phyloP scores from a whole-genome alignment of 1,284 basidiomycete species.

The Cystobasidium pallidum region DNA sequence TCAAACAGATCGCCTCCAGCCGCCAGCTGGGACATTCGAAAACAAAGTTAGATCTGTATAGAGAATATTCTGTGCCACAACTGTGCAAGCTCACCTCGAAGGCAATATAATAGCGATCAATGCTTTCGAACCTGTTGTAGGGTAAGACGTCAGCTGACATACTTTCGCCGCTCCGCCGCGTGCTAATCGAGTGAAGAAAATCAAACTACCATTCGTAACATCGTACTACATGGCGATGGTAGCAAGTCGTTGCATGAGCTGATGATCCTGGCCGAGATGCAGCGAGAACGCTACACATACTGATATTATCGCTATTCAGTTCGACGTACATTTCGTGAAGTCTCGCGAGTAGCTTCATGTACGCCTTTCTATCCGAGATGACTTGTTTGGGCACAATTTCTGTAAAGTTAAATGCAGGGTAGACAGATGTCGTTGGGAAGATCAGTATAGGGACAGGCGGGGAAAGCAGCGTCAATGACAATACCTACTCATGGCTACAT shows the following conservation, averaged over 20 bases:
- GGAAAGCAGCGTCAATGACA: not conserved
- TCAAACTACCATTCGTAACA: slow-evolving; percentile 37
- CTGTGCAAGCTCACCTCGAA: slow-evolving; percentile 22
- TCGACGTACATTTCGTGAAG: slow-evolving; percentile 42
- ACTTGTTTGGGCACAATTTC: slow-evolving; percentile 40
- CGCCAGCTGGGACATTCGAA: slow-evolving; percentile 21
- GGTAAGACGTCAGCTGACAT: not conserved
- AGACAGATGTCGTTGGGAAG: not conserved
- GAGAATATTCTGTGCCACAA: too few relatives aligned
- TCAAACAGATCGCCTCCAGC: slow-evolving; percentile 43
- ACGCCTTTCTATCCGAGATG: slow-evolving; percentile 34
- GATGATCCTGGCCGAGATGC: not conserved
- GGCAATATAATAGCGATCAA: slow-evolving; percentile 41
- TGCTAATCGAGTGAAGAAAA: not conserved
- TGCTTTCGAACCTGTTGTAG: slow-evolving; percentile 35
- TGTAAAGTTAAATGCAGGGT: not conserved
- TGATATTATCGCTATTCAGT: slow-evolving; percentile 40
- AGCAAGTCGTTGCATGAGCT: not conserved
- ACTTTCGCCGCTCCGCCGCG: not conserved
- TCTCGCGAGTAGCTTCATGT: slow-evolving; percentile 36
- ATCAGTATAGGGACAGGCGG: not conserved
- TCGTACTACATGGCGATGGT: slow-evolving; percentile 3
- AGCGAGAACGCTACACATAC: not conserved
- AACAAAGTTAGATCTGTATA: too few relatives aligned
- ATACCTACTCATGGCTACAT: slow-evolving; percentile 33